Percentiles rank a stretch among this genome's conserved stretches.
phyloP scores from a whole-genome alignment of 2,329 filamentous ascomycete genomes.

The Fusarium robinianum region DNA sequence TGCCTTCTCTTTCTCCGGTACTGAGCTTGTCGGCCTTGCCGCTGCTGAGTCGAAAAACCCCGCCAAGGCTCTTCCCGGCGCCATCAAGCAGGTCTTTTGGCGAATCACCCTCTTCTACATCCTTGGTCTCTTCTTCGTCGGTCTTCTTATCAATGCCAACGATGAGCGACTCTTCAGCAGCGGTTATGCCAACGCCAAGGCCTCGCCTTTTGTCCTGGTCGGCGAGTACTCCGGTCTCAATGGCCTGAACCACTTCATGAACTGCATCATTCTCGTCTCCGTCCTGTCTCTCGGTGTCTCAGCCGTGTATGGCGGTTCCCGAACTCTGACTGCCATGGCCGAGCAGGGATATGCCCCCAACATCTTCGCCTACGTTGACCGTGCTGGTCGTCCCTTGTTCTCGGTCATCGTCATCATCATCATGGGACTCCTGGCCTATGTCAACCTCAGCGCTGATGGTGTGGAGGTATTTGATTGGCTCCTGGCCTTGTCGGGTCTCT shows the following conservation, averaged over 20 bases:
- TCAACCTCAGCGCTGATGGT: constrained; percentile 52
- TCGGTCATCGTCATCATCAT: constrained; percentile 51
- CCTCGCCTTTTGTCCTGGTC: constrained; percentile 58
- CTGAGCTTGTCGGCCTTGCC: constrained; percentile 70
- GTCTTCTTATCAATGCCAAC: constrained; percentile 51
- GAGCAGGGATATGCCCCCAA: constrained; percentile 60
- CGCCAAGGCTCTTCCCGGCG: constrained; percentile 72
- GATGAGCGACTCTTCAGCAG: constrained; percentile 46
- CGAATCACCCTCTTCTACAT: constrained; percentile 57
- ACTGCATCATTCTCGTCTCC: constrained; percentile 57
- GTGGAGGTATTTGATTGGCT: constrained; percentile 66
- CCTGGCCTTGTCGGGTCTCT: constrained; percentile 64
- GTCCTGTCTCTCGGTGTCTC: constrained; percentile 61
- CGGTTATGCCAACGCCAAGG: constrained; percentile 36
- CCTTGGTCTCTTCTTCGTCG: constrained; percentile 54
- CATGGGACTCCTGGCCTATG: constrained; percentile 55
- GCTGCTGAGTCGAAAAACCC: constrained; percentile 71
- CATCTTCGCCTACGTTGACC: constrained; percentile 58
- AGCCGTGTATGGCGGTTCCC: constrained; percentile 58
- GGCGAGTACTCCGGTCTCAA: constrained; percentile 54
- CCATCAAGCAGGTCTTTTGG: constrained; percentile 74
- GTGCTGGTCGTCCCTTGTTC: constrained; percentile 54
- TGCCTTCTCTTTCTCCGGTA: constrained; percentile 72
- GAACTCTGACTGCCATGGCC: constrained; percentile 58
- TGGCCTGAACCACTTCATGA: constrained; percentile 58